Evolutionary conservation across 1,139 yeast genomes (phyloP).

Genomic region (Taphrina deformans): DNA sequence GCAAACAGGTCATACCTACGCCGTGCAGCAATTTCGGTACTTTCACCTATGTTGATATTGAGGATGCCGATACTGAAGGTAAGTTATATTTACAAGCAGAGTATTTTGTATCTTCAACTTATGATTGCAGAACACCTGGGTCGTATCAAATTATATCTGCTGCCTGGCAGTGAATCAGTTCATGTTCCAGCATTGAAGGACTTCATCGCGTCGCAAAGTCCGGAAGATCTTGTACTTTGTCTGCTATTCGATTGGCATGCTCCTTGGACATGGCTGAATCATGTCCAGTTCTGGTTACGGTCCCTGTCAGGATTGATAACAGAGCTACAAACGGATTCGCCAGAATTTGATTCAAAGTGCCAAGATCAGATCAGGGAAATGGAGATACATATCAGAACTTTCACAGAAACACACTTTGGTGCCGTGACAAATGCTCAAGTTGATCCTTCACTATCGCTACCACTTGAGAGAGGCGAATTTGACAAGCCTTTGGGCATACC

Average conservation of each 20-base stretch:
- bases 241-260: slow-evolving; percentile 39
- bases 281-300: slow-evolving; percentile 33
- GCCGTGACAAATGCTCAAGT: neutral
- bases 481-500: slow-evolving; percentile 45
- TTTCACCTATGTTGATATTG: slow-evolving; percentile 46
- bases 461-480: slow-evolving; percentile 45
- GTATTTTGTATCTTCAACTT: no score
- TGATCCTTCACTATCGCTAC: slow-evolving; percentile 38
- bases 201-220: slow-evolving; percentile 3
- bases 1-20: slow-evolving; percentile 38
- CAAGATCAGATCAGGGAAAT: neutral
- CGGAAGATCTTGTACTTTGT: slow-evolving; percentile 31
- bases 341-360: neutral
- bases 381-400: slow-evolving; percentile 20
- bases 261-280: slow-evolving; percentile 38
- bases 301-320: slow-evolving; percentile 30
- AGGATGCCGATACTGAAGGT: slow-evolving; percentile 45
- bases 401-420: neutral
- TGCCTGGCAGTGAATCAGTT: slow-evolving; percentile 37
- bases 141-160: slow-evolving; percentile 45
- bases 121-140: slow-evolving; percentile 40
- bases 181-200: slow-evolving; percentile 30
- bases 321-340: slow-evolving; percentile 3
- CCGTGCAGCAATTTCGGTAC: slow-evolving; percentile 46
- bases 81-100: no score